Evolutionary conservation across 2,329 filamentous ascomycete genomes (phyloP), one percentile per base, ranked within the genome.

Genomic region (Xylaria multiplex): DNA sequence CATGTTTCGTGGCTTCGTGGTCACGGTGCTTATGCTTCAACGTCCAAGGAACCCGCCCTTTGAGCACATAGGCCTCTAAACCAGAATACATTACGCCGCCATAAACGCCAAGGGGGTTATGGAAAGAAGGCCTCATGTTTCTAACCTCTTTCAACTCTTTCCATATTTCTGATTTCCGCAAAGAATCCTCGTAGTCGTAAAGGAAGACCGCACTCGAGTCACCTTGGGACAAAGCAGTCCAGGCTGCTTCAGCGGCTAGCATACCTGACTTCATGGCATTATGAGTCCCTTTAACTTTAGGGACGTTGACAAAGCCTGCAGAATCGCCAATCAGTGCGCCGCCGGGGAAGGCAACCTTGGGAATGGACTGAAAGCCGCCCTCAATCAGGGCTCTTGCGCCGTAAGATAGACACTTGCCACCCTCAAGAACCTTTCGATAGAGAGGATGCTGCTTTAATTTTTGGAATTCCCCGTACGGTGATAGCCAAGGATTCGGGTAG

Each of bases 391-490:
- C 92, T 65, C 96, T 89, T 6, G 96, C 96, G 66, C 92, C 96
- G 77, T 99, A 99, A 0, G 96, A 97, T 71, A 99, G 93, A 79
- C 96, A 98, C 82, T 97, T 97, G 71, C 96, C 96, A 66, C 95
- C 95, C 79, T 98, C 93, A n/a, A 99, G 86, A 19, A 94, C 90
- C 5, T 88, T 84, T 71, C 85, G 89, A 84, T 96, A 98, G 56
- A 96, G 82, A n/a, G 96, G 94, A 79, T 99, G 96, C 73, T 95
- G 91, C 85, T 99, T 99, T 84, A 99, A 90, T 84, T 97, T 97
- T 79, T 99, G 96, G 79, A 99, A 99, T 78, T 99, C 96, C 64
- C 90, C 88, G 77, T 98, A 99, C 0, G 96, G 96, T 3, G 94
- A 96, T 62, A 98, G 81, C 93, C 95, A 99, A 0, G 96, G 96